Percentiles rank a stretch among this genome's conserved stretches.
Conservation (phyloP, 495 filamentous ascomycete genomes). For the Oleoguttula mirabilis region DNA sequence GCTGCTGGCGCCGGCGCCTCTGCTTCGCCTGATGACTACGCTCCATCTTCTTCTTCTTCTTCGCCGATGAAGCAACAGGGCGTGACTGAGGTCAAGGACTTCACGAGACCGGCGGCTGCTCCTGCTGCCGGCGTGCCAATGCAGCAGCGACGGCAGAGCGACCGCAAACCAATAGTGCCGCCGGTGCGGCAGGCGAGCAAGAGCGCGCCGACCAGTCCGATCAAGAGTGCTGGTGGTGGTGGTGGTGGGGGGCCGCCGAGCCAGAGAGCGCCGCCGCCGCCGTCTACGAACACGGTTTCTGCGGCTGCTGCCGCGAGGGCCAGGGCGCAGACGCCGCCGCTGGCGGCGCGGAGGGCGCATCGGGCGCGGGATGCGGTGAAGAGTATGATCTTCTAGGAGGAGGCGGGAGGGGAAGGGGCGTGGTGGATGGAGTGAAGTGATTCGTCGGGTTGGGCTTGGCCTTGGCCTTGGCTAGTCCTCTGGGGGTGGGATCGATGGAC, state of each 20-base stretch:
- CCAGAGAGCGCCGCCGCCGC: constrained; percentile 1
- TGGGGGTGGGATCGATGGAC: no score
- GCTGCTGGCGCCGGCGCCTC: neutral
- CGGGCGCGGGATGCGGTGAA: constrained; percentile 19
- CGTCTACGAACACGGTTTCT: constrained; percentile 1
- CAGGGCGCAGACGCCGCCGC: constrained; percentile 16
- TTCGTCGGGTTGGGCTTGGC: no score
- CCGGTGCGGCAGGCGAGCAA: constrained; percentile 1
- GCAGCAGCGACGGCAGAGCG: neutral
- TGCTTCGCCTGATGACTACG: neutral
- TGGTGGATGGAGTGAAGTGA: no score
- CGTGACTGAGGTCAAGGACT: constrained; percentile 6
- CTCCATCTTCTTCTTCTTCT: neutral
- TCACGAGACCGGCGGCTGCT: constrained; percentile 1
- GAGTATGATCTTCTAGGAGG: constrained; percentile 24
- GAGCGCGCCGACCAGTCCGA: constrained; percentile 13
- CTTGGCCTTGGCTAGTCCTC: no score
- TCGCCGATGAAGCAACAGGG: constrained; percentile 4
- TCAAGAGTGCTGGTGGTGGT: no score
- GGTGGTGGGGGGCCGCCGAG: neutral
- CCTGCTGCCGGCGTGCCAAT: neutral
- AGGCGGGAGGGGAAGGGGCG: no score
- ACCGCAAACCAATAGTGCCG: neutral
- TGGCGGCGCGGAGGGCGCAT: constrained; percentile 3
- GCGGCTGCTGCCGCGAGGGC: no score